These are phyloP conservation scores for Pelargonium cotyledonis DNA, from an alignment of 441 rosid species.

Conservation along the genomic window DNA sequence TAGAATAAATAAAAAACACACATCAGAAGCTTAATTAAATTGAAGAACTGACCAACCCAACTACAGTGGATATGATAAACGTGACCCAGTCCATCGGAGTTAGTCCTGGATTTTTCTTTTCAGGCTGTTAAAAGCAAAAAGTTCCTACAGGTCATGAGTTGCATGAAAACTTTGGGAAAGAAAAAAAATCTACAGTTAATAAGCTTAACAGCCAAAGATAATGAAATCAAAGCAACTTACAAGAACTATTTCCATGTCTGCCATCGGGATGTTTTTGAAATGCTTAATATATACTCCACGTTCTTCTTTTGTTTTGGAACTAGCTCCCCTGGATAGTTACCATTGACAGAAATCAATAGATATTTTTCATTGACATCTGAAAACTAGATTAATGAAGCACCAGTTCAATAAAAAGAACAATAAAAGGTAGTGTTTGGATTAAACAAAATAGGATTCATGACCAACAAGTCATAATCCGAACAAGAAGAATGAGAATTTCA, in stretches of 20 bases:
- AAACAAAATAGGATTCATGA: too few relatives aligned
- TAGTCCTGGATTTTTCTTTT: constrained; percentile 56
- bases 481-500: too few relatives aligned
- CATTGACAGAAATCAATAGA: neutral
- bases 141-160: constrained; percentile 10
- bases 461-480: too few relatives aligned
- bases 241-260: constrained; percentile 62
- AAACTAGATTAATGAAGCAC: too few relatives aligned
- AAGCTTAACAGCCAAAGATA: neutral
- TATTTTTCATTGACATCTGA: too few relatives aligned
- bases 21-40: neutral
- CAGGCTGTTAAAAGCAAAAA: constrained; percentile 36
- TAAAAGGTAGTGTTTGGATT: too few relatives aligned
- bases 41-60: constrained; percentile 46
- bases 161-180: neutral
- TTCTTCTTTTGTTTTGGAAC: constrained; percentile 30
- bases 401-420: too few relatives aligned
- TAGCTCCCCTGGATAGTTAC: constrained; percentile 32
- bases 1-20: neutral
- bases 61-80: constrained; percentile 49
- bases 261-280: constrained; percentile 60
- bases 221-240: constrained; percentile 25
- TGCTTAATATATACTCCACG: constrained; percentile 50
- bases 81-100: constrained; percentile 69
- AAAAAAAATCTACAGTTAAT: neutral